A percentile compares a stretch with the other conserved stretches of the same genome.
These are phyloP conservation scores for Claviceps pazoutovae DNA, from an alignment of 2,329 filamentous ascomycete genomes.

Conservation along the genomic window DNA sequence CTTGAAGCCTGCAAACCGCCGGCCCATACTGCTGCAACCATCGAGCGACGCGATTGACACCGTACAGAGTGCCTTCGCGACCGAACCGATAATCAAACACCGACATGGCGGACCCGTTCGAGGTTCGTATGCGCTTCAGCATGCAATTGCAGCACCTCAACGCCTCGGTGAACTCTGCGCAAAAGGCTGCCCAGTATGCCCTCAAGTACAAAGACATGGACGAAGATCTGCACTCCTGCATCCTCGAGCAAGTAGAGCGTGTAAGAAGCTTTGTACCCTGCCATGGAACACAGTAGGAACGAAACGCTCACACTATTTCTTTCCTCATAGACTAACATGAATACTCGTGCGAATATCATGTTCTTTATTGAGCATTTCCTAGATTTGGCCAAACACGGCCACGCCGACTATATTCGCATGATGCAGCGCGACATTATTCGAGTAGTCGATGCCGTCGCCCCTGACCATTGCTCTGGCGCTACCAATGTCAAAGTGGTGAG, in stretches of 20 bases:
- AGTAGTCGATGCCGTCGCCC: slow-evolving; percentile 84
- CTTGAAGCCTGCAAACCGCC: no score
- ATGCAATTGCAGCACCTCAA: slow-evolving; percentile 79
- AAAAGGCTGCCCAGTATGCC: slow-evolving; percentile 90
- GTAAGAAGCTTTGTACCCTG: slow-evolving; percentile 25
- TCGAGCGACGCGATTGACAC: no score
- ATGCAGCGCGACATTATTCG: slow-evolving; percentile 85
- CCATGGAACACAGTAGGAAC: background rate
- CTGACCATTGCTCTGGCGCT: slow-evolving; percentile 71
- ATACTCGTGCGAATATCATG: slow-evolving; percentile 95
- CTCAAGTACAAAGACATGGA: slow-evolving; percentile 89
- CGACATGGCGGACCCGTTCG: slow-evolving; percentile 69
- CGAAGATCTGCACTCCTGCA: slow-evolving; percentile 94
- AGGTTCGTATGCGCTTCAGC: slow-evolving; percentile 96
- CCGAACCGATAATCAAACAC: background rate
- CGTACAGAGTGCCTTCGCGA: no score
- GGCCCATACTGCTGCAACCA: no score
- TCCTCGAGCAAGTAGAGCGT: slow-evolving; percentile 84
- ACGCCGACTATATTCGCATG: slow-evolving; percentile 79
- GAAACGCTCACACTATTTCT: background rate
- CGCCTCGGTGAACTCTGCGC: slow-evolving; percentile 74
- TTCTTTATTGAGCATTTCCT: slow-evolving; percentile 96
- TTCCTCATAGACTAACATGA: slow-evolving; percentile 65
- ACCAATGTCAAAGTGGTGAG: slow-evolving; percentile 90
- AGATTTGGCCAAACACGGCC: slow-evolving; percentile 65